phyloP scores from a whole-genome alignment of 176 grass and related monocot genomes.

The Hordeum vulgare region DNA sequence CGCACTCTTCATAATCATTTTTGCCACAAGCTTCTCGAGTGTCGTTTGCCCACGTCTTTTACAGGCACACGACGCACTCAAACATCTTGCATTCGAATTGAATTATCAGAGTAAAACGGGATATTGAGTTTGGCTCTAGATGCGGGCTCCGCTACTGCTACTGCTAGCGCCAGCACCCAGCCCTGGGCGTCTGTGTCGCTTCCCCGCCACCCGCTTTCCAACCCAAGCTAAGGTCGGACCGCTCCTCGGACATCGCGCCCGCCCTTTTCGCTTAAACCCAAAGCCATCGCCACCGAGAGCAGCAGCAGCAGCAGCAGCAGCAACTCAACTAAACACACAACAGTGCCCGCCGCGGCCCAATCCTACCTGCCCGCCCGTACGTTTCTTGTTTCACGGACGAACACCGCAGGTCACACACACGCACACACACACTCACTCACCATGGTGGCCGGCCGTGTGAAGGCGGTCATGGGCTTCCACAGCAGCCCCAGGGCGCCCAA shows the following conservation, averaged over 20 bases:
- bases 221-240: slow-evolving; percentile 3
- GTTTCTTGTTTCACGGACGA: neutral
- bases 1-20: too few species aligned
- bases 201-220: slow-evolving; percentile 5
- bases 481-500: slow-evolving; percentile 44
- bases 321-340: neutral
- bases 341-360: neutral
- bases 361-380: neutral
- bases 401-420: neutral
- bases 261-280: neutral
- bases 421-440: neutral
- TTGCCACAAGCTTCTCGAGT: too few species aligned
- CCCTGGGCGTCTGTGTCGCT: neutral
- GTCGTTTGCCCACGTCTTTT: too few species aligned
- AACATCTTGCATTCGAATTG: too few species aligned
- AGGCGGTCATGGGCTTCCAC: slow-evolving; percentile 92
- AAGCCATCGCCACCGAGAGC: neutral
- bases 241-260: neutral
- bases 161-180: too few species aligned
- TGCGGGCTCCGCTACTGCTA: too few species aligned
- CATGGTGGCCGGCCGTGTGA: slow-evolving; percentile 94
- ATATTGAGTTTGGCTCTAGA: too few species aligned
- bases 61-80: too few species aligned
- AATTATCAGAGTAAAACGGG: too few species aligned
- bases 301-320: neutral